Evolutionary conservation across 345 rosid genomes (phyloP).

Genomic region (Populus nigra): DNA sequence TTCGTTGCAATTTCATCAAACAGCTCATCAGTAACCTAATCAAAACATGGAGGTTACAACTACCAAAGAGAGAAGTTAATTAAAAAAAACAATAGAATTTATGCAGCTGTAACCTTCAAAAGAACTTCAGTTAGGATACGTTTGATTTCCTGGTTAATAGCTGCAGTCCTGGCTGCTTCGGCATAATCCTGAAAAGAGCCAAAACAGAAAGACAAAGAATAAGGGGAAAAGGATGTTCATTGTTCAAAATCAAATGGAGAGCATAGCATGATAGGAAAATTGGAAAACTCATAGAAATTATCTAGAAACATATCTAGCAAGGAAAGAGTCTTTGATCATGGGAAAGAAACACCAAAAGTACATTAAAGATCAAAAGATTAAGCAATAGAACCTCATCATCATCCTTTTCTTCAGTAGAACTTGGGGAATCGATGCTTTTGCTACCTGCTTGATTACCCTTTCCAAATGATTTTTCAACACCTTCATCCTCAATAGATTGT

Average conservation of each 20-base stretch:
- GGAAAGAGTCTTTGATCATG: background rate
- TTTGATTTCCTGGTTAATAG: slow-evolving; percentile 89
- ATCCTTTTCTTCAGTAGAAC: slow-evolving; percentile 80
- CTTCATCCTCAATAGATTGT: slow-evolving; percentile 58
- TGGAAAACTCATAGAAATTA: background rate
- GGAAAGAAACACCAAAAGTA: background rate
- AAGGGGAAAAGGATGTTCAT: background rate
- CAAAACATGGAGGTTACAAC: slow-evolving; percentile 25
- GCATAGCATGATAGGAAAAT: background rate
- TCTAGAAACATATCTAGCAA: background rate
- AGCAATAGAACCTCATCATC: slow-evolving; percentile 68
- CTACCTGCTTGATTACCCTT: slow-evolving; percentile 55
- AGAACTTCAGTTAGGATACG: slow-evolving; percentile 93
- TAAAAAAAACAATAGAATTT: slow-evolving; percentile 22
- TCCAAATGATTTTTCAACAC: slow-evolving; percentile 43
- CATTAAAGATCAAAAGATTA: slow-evolving; percentile 6
- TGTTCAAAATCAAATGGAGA: slow-evolving; percentile 2
- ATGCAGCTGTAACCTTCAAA: slow-evolving; percentile 55
- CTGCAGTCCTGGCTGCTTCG: slow-evolving; percentile 66
- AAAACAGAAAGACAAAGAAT: background rate
- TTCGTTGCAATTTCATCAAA: slow-evolving; percentile 94
- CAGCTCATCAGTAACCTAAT: slow-evolving; percentile 90
- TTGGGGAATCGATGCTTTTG: slow-evolving; percentile 68
- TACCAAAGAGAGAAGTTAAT: slow-evolving; percentile 2
- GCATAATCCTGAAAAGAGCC: slow-evolving; percentile 63